Evolutionary conservation across 805 yeast species (phyloP).

Genomic region (Saccharomycopsis fermentans): DNA sequence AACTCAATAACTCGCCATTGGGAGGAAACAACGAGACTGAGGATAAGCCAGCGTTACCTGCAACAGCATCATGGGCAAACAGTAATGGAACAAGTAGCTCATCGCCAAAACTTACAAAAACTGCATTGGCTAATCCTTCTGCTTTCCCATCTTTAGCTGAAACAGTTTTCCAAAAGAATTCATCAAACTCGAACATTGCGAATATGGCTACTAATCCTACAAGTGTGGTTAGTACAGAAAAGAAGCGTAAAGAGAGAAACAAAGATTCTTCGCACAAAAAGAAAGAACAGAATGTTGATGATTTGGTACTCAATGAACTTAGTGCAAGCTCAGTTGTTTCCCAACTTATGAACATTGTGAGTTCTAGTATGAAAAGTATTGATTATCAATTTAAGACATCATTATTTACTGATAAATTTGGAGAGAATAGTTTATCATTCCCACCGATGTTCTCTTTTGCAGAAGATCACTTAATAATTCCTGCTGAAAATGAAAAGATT

Average conservation of each 20-base stretch:
- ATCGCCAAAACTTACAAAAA: slow-evolving; percentile 20
- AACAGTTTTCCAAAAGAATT: slow-evolving; percentile 29
- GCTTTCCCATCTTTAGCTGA: slow-evolving; percentile 55
- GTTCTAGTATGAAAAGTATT: slow-evolving; percentile 25
- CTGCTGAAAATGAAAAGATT: not conserved
- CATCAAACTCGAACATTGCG: slow-evolving; percentile 20
- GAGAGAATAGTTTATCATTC: slow-evolving; percentile 17
- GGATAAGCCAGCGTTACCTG: slow-evolving; percentile 44
- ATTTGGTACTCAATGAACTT: slow-evolving; percentile 37
- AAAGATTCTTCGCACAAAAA: slow-evolving; percentile 27
- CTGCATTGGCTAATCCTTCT: slow-evolving; percentile 31
- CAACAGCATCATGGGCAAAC: slow-evolving; percentile 62
- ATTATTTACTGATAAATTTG: slow-evolving; percentile 22
- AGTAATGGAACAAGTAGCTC: slow-evolving; percentile 21
- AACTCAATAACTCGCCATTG: slow-evolving; percentile 1
- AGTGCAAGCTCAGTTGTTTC: slow-evolving; percentile 40
- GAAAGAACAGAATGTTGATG: slow-evolving; percentile 34
- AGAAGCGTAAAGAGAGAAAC: slow-evolving; percentile 21
- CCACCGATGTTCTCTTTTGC: slow-evolving; percentile 45
- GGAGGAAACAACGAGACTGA: slow-evolving; percentile 1
- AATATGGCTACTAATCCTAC: not conserved
- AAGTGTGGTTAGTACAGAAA: slow-evolving; percentile 20
- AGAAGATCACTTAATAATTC: slow-evolving; percentile 21
- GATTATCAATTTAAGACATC: slow-evolving; percentile 31
- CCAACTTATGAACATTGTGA: slow-evolving; percentile 35